These are phyloP conservation scores for Tolypocladium tropicale DNA, from an alignment of 2,329 filamentous ascomycete genomes.

Conservation along the genomic window DNA sequence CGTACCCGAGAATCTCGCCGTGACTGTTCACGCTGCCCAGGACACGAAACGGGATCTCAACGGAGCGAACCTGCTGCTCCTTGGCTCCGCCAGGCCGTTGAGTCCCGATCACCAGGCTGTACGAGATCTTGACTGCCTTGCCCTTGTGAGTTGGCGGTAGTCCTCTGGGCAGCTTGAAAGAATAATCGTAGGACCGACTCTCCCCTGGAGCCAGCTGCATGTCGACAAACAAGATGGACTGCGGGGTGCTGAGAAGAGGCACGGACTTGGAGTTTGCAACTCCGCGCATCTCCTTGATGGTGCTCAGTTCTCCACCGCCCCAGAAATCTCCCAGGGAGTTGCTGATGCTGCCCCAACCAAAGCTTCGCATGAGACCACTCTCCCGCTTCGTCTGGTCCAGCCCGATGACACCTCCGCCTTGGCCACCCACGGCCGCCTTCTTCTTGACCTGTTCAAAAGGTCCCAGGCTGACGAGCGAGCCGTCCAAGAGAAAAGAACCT, in stretches of 20 bases:
- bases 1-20: slow-evolving; percentile 83
- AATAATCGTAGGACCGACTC: slow-evolving; percentile 77
- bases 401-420: slow-evolving; percentile 78
- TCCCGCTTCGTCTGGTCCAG: slow-evolving; percentile 64
- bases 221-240: slow-evolving; percentile 93
- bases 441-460: slow-evolving; percentile 95
- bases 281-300: slow-evolving; percentile 89
- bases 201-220: slow-evolving; percentile 79
- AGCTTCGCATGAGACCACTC: slow-evolving; percentile 68
- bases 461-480: slow-evolving; percentile 77
- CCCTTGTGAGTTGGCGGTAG: slow-evolving; percentile 87
- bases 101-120: slow-evolving; percentile 84
- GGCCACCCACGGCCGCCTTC: slow-evolving; percentile 80
- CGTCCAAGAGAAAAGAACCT: slow-evolving; percentile 85
- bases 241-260: slow-evolving; percentile 85
- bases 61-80: slow-evolving; percentile 77
- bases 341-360: slow-evolving; percentile 82
- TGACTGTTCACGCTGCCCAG: slow-evolving; percentile 84
- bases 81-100: slow-evolving; percentile 71
- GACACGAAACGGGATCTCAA: slow-evolving; percentile 87
- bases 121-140: slow-evolving; percentile 87
- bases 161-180: slow-evolving; percentile 75
- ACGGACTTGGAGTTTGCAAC: slow-evolving; percentile 78
- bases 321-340: slow-evolving; percentile 81
- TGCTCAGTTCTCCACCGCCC: slow-evolving; percentile 80